Base-by-base conservation (phyloP, 257 asterid species). In the Asclepias syriaca region DNA sequence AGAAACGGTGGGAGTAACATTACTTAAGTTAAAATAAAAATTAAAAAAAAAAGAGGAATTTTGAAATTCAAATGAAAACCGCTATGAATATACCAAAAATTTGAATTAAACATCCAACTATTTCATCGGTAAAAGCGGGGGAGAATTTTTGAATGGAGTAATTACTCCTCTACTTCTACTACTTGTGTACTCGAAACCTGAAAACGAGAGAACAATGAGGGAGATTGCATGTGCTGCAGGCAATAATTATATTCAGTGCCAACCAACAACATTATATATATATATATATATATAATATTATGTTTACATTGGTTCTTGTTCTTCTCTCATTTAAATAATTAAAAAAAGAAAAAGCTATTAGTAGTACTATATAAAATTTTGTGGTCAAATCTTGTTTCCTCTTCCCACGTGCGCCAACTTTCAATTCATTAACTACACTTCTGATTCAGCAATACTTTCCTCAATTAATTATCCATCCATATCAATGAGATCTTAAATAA, bases 341-440 rank as follows among this genome's bases (percentile, higher is more conserved):
- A 34, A 2, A 34, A 34, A 3, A 34, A 34, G 2, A 34, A 34
- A 34, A 5, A 6, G 46, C 46, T 40, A 40, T 6, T 40, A 2
- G 16, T 15, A 50, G 6, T 50, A 14, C 34, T 2, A 4, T 50
- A 50, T 13, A 16, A 6, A 48, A 8, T 48, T 24, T 22, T 72
- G 39, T 13, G 50, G 63, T 49, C 70, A 61, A 61, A 50, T 63
- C 15, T 61, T 63, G 10, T 49, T 72, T 39, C 21, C 55, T 22
- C 27, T 19, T 16, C 57, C 74, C 77, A 67, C 77, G 74, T 77
- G 77, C 21, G 60, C 64, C 68, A 66, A 13, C 66, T 59, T 34
- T 34, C 61, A 1, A n/a, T 37, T 57, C 74, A 6, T 55, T 5
- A 40, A 40, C 46, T 29, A 29, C 34, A 29, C 6, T 7, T 39